Percentiles rank a stretch among this genome's conserved stretches.
These are phyloP conservation scores for Butyriboletus appendiculatus DNA, from an alignment of 1,284 basidiomycete species.

Conservation along the genomic window DNA sequence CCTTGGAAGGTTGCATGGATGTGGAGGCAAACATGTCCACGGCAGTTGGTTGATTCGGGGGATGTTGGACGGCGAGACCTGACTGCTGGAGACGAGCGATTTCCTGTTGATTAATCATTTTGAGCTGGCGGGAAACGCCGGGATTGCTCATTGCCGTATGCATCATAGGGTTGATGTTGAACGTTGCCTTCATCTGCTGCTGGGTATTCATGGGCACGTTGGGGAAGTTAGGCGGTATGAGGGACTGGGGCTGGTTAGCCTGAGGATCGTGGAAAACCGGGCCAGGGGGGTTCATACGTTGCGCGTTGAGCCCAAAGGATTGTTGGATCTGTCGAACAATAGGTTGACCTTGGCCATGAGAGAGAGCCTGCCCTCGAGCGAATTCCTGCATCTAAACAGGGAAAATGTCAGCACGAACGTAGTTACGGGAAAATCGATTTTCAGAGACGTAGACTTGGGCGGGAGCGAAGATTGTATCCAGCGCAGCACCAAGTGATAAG, in stretches of 20 bases:
- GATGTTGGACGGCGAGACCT: constrained; percentile 29
- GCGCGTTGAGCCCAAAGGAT: constrained; percentile 40
- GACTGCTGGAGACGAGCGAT: constrained; percentile 38
- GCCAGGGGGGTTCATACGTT: constrained; percentile 30
- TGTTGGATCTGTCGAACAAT: constrained; percentile 41
- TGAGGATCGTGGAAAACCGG: constrained; percentile 46
- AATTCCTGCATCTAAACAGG: constrained; percentile 50
- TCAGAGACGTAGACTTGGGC: constrained; percentile 4
- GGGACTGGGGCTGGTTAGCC: constrained; percentile 39
- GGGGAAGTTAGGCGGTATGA: constrained; percentile 44
- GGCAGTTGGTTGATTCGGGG: constrained; percentile 37
- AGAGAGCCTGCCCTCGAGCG: constrained; percentile 43
- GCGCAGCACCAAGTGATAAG: constrained; percentile 14
- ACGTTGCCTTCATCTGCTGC: constrained; percentile 31
- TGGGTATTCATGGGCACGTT: constrained; percentile 35
- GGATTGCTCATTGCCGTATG: constrained; percentile 40
- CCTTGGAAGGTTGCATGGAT: constrained; percentile 40
- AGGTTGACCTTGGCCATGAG: constrained; percentile 39
- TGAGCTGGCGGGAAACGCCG: constrained; percentile 44
- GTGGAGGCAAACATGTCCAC: constrained; percentile 46
- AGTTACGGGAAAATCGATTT: constrained; percentile 14
- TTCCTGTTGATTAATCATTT: constrained; percentile 49
- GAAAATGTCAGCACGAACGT: constrained; percentile 22
- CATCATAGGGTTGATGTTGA: constrained; percentile 39
- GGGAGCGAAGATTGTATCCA: constrained; percentile 3